These are phyloP conservation scores for Claviceps sp. DNA, from an alignment of 2,329 filamentous ascomycete species.

Conservation along the genomic window DNA sequence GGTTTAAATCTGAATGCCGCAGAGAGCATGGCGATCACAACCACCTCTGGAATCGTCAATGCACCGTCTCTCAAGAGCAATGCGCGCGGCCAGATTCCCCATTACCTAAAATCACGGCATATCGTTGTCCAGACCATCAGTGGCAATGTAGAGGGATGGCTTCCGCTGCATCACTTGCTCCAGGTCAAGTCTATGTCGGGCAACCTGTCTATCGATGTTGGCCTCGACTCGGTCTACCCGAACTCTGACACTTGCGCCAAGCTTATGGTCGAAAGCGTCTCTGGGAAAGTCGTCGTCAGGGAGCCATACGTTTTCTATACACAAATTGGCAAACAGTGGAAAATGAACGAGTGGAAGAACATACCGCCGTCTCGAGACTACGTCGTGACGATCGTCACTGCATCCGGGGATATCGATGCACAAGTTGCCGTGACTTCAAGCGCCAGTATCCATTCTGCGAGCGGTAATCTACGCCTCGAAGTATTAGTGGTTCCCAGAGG, in stretches of 20 bases:
- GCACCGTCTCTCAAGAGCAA: slow-evolving; percentile 12
- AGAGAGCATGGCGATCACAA: slow-evolving; percentile 18
- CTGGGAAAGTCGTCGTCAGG: not conserved
- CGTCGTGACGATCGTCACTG: not conserved
- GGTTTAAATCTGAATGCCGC: slow-evolving; percentile 24
- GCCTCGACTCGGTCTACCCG: not conserved
- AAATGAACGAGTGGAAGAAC: not conserved
- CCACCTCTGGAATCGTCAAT: slow-evolving; percentile 21
- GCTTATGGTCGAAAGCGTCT: not conserved
- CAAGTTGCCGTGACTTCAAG: slow-evolving; percentile 25
- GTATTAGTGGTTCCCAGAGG: slow-evolving; percentile 18
- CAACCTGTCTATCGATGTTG: slow-evolving; percentile 13
- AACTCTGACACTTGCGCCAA: not conserved
- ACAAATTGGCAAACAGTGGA: not conserved
- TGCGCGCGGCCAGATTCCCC: slow-evolving; percentile 18
- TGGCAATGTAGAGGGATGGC: slow-evolving; percentile 32
- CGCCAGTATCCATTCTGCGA: slow-evolving; percentile 24
- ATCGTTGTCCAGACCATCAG: slow-evolving; percentile 29
- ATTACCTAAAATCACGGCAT: slow-evolving; percentile 28
- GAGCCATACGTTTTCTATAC: not conserved
- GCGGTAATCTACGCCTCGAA: slow-evolving; percentile 26
- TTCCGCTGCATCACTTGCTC: slow-evolving; percentile 37
- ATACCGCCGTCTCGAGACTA: not conserved
- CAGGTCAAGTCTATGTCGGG: slow-evolving; percentile 32
- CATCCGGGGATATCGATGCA: slow-evolving; percentile 10